Base-by-base conservation (phyloP, 129 eudicot genomes). In the Lactuca sativa region DNA sequence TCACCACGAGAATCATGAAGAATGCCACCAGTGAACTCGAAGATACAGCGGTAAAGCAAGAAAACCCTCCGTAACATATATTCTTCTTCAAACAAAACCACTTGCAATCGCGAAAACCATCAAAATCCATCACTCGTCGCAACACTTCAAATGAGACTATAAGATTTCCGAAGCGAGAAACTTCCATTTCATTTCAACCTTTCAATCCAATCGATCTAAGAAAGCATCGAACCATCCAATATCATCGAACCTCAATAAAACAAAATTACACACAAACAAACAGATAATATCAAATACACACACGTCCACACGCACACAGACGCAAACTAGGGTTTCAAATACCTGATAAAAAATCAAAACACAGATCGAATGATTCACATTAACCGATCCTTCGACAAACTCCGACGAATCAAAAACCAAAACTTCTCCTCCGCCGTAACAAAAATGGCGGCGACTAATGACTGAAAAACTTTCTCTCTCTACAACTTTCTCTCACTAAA, bases 361-460 rank as follows among this genome's bases (percentile, higher is more conserved):
- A 58, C 53, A 62, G 77, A 72, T 62, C 70, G 70, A 72, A 72
- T 52, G 68, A 18, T 58, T 48, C 79, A 49, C 68, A 75, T 56
- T 58, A 74, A 74, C 49, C 71, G 65, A 64, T 74, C 65, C 71
- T 64, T 56, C 78, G 56, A 54, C 66, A 54, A 74, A 34, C 59
- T 64, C 59, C 59, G 56, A 56, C 64, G 36, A 64, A 65, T 65
- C 59, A 66, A 17, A 36, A 49, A 62, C 76, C 61, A 72, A 49
- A 51, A 72, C 69, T 60, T 71, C 76, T 72, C 65, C 75, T 59
- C 69, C 69, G 69, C 76, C 68, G 76, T 72, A 52, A 62, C 70
- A 62, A 72, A 75, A 75, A 75, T 75, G 74, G 74, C 79, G 79
- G 79, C 74, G 74, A 75, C 74, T 66, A 34, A 57, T 37, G 77